Evolutionary conservation across 2,329 filamentous ascomycete genomes (phyloP), one percentile per base, ranked within the genome.

Genomic region (Penicillium sp.): DNA sequence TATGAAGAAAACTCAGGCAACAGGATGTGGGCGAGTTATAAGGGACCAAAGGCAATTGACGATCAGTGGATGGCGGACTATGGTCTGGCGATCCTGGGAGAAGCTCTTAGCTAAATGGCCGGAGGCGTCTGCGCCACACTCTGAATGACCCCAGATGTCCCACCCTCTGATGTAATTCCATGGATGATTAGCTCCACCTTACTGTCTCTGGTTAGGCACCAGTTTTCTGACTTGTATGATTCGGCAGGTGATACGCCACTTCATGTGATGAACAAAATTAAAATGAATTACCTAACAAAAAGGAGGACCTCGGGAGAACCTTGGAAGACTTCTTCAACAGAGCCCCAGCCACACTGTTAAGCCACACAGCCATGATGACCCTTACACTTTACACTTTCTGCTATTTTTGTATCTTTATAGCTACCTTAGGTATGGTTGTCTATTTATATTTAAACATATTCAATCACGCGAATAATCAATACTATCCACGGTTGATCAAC

Each of bases 41-140:
- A 55, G 16, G 45, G 39, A 55, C 29, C 40, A 30, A 23, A 34
- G 35, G 38, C 32, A 38, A 42, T 52, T 42, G 41, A 50, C 36
- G 53, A 55, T 55, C 53, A 42, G 53, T 55, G 52, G 52, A 42
- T 42, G 52, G 41, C 41, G n/a, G 16, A 38, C 32, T 19, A 39
- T 30, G 30, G 27, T 11, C 27, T 19, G 45, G 36, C 30, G 38
- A 53, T 53, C 45, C 26, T n/a, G 14, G 18, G 14, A 27, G 5
- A 43, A 34, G 41, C 40, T 35, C 19, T 19, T 7, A 40, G 30
- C 42, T 55, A 7, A 52, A 32, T 52, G 53, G 53, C 36, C n/a
- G 26, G 23, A 10, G 1, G 7, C 4, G 23, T 29, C 45, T 47
- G 53, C 53, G 53, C 53, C 53, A 55, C 53, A 55, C 51, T 39